Evolutionary conservation across 371 early-diverging fungal genomes (phyloP).

Genomic region (Mucor ambiguus): DNA sequence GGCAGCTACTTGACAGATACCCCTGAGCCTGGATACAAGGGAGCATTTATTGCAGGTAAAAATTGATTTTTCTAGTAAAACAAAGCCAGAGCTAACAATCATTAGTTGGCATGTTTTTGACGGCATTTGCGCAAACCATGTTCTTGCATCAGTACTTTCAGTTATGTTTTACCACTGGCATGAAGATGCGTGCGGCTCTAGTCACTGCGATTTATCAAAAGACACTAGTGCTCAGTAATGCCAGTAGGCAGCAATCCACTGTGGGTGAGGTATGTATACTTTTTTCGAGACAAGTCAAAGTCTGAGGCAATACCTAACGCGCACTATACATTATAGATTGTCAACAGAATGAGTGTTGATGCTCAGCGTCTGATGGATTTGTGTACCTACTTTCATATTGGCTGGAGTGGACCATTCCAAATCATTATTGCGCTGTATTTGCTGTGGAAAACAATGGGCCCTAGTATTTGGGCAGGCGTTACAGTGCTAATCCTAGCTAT

Average conservation of each 20-base stretch:
- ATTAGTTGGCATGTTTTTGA: constrained; percentile 71
- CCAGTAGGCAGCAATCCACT: constrained; percentile 80
- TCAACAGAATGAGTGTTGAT: constrained; percentile 93
- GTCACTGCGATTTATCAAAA: constrained; percentile 91
- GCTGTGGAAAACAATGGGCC: constrained; percentile 83
- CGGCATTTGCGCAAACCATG: constrained; percentile 82
- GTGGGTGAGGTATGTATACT: constrained; percentile 56
- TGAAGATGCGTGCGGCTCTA: constrained; percentile 82
- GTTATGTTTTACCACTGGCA: constrained; percentile 73
- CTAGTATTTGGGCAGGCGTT: constrained; percentile 88
- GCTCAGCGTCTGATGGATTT: constrained; percentile 76
- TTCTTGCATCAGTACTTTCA: constrained; percentile 94
- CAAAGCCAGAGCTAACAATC: not conserved
- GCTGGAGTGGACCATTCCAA: constrained; percentile 93
- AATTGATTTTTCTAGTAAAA: not conserved
- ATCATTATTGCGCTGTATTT: constrained; percentile 79
- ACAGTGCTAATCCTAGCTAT: constrained; percentile 78
- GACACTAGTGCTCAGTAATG: constrained; percentile 78
- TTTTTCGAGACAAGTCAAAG: not conserved
- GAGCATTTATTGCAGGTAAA: constrained; percentile 57
- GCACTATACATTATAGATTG: constrained; percentile 49
- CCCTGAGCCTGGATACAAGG: constrained; percentile 62
- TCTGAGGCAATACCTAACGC: not conserved
- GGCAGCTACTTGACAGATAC: constrained; percentile 52
- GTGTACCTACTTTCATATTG: constrained; percentile 74